These are phyloP conservation scores for Elsinoe australis DNA, from an alignment of 2,329 filamentous ascomycete genomes.

Conservation along the genomic window DNA sequence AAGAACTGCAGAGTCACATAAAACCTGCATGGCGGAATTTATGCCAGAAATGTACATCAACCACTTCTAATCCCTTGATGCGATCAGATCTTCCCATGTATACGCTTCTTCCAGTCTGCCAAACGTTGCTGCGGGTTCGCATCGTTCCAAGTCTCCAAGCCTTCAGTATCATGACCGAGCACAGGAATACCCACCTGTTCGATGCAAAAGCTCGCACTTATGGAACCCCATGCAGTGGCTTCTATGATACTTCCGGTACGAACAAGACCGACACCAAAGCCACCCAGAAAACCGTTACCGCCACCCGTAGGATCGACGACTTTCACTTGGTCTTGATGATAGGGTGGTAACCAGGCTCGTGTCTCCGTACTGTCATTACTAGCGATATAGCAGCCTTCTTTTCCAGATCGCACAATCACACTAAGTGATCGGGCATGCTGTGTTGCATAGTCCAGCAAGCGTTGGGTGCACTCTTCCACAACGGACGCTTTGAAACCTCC, in stretches of 20 bases:
- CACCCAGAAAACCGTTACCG: constrained; percentile 79
- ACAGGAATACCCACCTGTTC: constrained; percentile 83
- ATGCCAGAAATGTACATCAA: constrained; percentile 8
- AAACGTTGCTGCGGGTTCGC: constrained; percentile 37
- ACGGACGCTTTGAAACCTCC: constrained; percentile 32
- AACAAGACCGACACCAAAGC: constrained; percentile 50
- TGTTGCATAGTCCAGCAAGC: constrained; percentile 26
- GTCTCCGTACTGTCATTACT: constrained; percentile 30
- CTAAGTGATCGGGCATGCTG: constrained; percentile 39
- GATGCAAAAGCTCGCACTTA: constrained; percentile 87
- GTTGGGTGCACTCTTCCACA: constrained; percentile 35
- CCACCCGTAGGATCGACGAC: constrained; percentile 93
- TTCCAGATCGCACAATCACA: constrained; percentile 63
- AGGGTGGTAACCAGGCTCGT: constrained; percentile 67
- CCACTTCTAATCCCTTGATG: background rate
- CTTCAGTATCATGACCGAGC: constrained; percentile 33
- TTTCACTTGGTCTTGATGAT: constrained; percentile 47
- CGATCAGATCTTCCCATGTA: background rate
- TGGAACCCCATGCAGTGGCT: constrained; percentile 67
- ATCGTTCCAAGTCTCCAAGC: constrained; percentile 43
- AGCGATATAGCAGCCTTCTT: constrained; percentile 58
- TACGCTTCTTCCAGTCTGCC: constrained; percentile 33
- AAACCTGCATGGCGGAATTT: too few species aligned
- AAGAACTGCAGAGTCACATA: background rate
- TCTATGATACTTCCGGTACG: constrained; percentile 53